Conservation (phyloP, 2,329 filamentous ascomycete species). For the Elsinoe batatas region DNA sequence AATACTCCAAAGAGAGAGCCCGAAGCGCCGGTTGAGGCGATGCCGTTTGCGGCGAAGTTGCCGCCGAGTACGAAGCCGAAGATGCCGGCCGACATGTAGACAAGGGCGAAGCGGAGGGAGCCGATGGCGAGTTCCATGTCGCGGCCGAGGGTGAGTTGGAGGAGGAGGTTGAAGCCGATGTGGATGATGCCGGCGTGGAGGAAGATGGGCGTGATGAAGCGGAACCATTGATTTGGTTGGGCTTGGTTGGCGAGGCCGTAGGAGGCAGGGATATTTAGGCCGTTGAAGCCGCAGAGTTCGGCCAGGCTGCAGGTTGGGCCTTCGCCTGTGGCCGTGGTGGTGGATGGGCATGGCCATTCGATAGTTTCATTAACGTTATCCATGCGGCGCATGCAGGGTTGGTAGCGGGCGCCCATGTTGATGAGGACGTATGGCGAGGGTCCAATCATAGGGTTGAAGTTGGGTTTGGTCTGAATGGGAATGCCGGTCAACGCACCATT, state of each 20-base stretch:
- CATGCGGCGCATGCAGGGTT: conserved; percentile 88
- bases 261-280: conserved; percentile 56
- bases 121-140: conserved; percentile 93
- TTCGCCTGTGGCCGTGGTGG: conserved; percentile 50
- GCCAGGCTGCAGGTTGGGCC: conserved; percentile 59
- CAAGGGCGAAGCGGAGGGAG: conserved; percentile 73
- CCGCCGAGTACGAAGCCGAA: conserved; percentile 93
- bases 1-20: conserved; percentile 87
- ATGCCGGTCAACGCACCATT: conserved; percentile 78
- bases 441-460: conserved; percentile 95
- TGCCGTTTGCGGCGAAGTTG: conserved; percentile 75
- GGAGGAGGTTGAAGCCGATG: conserved; percentile 87
- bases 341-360: conserved; percentile 70
- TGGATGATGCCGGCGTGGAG: conserved; percentile 89
- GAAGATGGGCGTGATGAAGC: conserved; percentile 94
- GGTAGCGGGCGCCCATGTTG: conserved; percentile 91
- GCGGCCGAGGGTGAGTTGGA: conserved; percentile 79
- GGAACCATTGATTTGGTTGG: conserved; percentile 87
- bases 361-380: conserved; percentile 45
- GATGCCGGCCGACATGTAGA: conserved; percentile 85
- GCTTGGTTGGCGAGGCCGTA: conserved; percentile 43
- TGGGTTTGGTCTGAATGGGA: conserved; percentile 67
- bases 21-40: conserved; percentile 76
- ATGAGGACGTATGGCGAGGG: conserved; percentile 84
- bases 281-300: conserved; percentile 73